Conservation (phyloP, 225 moss, liverwort and hornwort genomes). For the Neckera pumila region DNA sequence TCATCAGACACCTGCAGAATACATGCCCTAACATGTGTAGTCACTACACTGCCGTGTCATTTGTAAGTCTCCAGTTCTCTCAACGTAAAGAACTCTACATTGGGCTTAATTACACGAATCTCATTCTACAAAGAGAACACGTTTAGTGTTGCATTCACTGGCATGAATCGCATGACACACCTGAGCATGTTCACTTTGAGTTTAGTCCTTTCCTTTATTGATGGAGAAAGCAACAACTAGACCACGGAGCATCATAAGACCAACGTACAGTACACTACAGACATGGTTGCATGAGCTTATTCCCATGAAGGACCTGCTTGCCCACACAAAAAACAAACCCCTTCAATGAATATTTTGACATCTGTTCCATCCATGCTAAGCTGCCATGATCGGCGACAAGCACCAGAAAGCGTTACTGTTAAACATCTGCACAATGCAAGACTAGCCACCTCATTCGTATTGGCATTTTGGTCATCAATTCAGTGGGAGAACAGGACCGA, state of each 20-base stretch:
- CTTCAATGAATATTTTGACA: background rate
- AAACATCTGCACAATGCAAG: background rate
- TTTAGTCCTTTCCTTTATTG: background rate
- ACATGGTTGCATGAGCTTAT: background rate
- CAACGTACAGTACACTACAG: background rate
- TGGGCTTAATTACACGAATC: background rate
- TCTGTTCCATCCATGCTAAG: background rate
- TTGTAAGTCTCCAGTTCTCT: background rate
- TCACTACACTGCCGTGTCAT: background rate
- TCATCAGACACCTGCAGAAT: background rate
- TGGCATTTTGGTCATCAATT: background rate
- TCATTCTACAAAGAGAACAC: background rate
- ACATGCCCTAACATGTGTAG: background rate
- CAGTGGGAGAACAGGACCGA: background rate
- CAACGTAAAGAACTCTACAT: background rate
- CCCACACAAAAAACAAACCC: background rate
- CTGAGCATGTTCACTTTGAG: too few species aligned
- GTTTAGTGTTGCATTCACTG: background rate
- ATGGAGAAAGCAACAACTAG: background rate
- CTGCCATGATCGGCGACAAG: background rate
- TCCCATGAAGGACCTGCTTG: background rate
- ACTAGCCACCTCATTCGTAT: background rate
- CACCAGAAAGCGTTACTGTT: background rate
- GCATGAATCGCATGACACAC: background rate
- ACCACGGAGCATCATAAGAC: too few species aligned